Conservation (phyloP, 202 grass and related monocot species). For the Musa balbisiana region DNA sequence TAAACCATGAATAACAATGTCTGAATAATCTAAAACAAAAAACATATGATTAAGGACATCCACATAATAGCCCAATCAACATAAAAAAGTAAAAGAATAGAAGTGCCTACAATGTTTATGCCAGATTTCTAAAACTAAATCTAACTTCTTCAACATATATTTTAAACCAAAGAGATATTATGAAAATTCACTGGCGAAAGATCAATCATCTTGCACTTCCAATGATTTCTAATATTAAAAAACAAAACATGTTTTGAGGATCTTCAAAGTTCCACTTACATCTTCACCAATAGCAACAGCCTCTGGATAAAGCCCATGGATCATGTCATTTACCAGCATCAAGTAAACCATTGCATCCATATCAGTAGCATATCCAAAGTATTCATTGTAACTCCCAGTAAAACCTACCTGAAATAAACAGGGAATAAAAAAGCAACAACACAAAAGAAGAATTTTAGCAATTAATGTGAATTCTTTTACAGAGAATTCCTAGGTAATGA, state of each 20-base stretch:
- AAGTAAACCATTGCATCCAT: conserved; percentile 94
- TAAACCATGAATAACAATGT: not conserved
- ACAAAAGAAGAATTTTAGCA: not conserved
- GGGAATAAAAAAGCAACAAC: conserved; percentile 5
- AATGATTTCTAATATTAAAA: too few relatives aligned
- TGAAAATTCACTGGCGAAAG: not conserved
- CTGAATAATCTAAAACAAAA: not conserved
- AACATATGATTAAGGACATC: not conserved
- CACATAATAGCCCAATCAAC: not conserved
- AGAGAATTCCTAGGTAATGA: not conserved
- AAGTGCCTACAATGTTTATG: too few relatives aligned
- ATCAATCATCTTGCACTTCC: too few relatives aligned
- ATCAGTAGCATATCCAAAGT: conserved; percentile 97
- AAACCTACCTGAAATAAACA: conserved; percentile 55
- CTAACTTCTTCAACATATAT: too few relatives aligned
- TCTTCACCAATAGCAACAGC: conserved; percentile 92
- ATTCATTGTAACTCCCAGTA: conserved; percentile 87
- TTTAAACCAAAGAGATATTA: not conserved
- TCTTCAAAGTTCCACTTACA: conserved; percentile 41
- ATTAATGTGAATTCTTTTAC: not conserved
- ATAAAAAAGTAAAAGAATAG: not conserved
- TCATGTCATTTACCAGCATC: conserved; percentile 95
- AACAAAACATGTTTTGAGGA: too few relatives aligned
- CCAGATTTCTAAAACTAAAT: too few relatives aligned
- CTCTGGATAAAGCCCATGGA: conserved; percentile 86